phyloP scores from a whole-genome alignment of 768 basidiomycete species.

The Lentinula aciculospora region DNA sequence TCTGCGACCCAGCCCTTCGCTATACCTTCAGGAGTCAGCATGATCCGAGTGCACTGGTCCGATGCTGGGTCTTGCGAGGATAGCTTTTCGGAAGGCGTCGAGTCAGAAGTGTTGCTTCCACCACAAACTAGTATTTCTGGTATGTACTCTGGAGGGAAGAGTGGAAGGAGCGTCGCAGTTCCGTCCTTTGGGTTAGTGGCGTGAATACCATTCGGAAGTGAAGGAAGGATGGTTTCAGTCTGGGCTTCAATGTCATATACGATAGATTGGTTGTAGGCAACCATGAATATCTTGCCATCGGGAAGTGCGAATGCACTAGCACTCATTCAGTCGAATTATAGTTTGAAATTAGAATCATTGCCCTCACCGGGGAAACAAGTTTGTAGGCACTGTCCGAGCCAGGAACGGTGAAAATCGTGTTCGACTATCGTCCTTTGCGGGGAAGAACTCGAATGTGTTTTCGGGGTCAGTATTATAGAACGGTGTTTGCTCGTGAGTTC shows the following conservation, averaged over 20 bases:
- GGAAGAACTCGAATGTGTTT: constrained; percentile 49
- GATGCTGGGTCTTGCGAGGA: constrained; percentile 44
- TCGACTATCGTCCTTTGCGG: constrained; percentile 29
- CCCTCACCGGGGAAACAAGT: constrained; percentile 39
- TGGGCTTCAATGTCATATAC: constrained; percentile 29
- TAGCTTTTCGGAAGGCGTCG: constrained; percentile 36
- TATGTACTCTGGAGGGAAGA: constrained; percentile 23
- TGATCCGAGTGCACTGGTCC: constrained; percentile 31
- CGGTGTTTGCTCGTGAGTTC: constrained; percentile 30
- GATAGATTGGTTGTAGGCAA: constrained; percentile 28
- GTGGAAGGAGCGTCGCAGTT: constrained; percentile 36
- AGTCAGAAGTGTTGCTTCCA: constrained; percentile 18
- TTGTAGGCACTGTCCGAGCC: constrained; percentile 43
- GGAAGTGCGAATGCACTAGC: constrained; percentile 37
- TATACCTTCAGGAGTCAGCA: constrained; percentile 49
- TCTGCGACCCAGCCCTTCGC: constrained; percentile 38
- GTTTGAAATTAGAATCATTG: constrained; percentile 8
- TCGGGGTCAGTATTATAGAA: constrained; percentile 21
- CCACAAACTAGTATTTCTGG: constrained; percentile 30
- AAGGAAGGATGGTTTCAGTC: constrained; percentile 26
- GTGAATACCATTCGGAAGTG: constrained; percentile 38
- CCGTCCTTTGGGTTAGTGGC: constrained; percentile 49
- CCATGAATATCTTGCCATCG: constrained; percentile 40
- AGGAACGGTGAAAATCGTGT: constrained; percentile 48
- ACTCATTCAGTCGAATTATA: constrained; percentile 24